Percentiles rank a stretch among this genome's conserved stretches.
Conservation (phyloP, 345 rosid species). For the Pistacia vera region DNA sequence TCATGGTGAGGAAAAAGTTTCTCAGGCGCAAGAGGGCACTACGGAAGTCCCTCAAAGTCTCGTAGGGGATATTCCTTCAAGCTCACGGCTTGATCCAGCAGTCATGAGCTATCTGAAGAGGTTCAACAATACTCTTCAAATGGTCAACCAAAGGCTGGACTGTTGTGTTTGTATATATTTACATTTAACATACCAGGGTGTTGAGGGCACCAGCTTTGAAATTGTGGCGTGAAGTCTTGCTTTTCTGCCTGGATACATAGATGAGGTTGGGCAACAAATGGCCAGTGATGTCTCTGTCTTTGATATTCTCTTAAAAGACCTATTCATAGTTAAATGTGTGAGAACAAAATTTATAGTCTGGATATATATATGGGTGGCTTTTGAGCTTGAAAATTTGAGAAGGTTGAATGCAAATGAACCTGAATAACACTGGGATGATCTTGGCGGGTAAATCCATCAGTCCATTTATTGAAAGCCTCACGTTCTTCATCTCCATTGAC, state of each 20-base stretch:
- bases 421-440: conserved; percentile 69
- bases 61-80: too few relatives aligned
- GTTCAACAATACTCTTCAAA: too few relatives aligned
- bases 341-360: not conserved
- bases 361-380: not conserved
- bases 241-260: conserved; percentile 69
- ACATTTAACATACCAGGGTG: conserved; percentile 39
- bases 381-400: too few relatives aligned
- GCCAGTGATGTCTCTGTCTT: conserved; percentile 40
- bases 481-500: conserved; percentile 26
- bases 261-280: conserved; percentile 57
- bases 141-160: too few relatives aligned
- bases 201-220: conserved; percentile 93
- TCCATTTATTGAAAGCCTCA: conserved; percentile 46
- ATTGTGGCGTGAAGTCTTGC: conserved; percentile 49
- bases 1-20: too few relatives aligned
- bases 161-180: too few relatives aligned
- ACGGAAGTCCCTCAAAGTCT: too few relatives aligned
- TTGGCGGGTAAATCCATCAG: conserved; percentile 43
- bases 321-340: conserved; percentile 14
- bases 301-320: conserved; percentile 51
- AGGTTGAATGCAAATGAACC: conserved; percentile 28
- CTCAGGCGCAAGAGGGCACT: too few relatives aligned
- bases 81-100: too few relatives aligned
- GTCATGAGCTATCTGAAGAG: too few relatives aligned